These are phyloP conservation scores for Starmerella asiatica DNA, from an alignment of 805 yeast genomes.

Conservation along the genomic window DNA sequence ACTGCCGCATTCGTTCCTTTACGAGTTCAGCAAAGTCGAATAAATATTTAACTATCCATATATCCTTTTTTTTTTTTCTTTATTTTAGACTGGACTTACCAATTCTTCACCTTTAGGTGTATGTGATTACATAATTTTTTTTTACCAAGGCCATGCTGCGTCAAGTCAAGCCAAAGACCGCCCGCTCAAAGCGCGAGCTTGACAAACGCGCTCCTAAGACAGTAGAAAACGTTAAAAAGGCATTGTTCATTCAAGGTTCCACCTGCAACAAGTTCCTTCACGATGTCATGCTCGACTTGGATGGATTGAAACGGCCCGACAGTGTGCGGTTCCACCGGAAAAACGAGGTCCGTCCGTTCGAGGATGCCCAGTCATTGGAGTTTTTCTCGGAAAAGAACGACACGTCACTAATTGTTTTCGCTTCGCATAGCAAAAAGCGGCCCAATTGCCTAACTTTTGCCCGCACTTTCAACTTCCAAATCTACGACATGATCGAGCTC, in stretches of 20 bases:
- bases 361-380: slow-evolving; percentile 71
- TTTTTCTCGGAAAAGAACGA: slow-evolving; percentile 94
- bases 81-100: not conserved
- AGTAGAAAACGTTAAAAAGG: slow-evolving; percentile 79
- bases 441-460: slow-evolving; percentile 80
- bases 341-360: slow-evolving; percentile 85
- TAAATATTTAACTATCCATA: not conserved
- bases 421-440: slow-evolving; percentile 76
- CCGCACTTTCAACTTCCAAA: slow-evolving; percentile 77
- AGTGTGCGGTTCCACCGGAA: slow-evolving; percentile 76
- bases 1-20: slow-evolving; percentile 16
- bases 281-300: slow-evolving; percentile 76
- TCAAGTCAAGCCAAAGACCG: slow-evolving; percentile 72
- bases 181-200: slow-evolving; percentile 87
- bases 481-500: slow-evolving; percentile 90
- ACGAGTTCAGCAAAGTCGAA: slow-evolving; percentile 11
- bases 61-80: not conserved
- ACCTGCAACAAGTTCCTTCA: slow-evolving; percentile 67
- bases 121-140: not conserved
- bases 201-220: slow-evolving; percentile 79
- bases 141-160: slow-evolving; percentile 27
- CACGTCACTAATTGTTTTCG: slow-evolving; percentile 64
- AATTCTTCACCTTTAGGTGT: too few relatives aligned
- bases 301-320: slow-evolving; percentile 83
- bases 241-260: slow-evolving; percentile 82